Evolutionary conservation across 2,329 filamentous ascomycete genomes (phyloP), one percentile per base, ranked within the genome.

Genomic region (Aspergillus intermedius): DNA sequence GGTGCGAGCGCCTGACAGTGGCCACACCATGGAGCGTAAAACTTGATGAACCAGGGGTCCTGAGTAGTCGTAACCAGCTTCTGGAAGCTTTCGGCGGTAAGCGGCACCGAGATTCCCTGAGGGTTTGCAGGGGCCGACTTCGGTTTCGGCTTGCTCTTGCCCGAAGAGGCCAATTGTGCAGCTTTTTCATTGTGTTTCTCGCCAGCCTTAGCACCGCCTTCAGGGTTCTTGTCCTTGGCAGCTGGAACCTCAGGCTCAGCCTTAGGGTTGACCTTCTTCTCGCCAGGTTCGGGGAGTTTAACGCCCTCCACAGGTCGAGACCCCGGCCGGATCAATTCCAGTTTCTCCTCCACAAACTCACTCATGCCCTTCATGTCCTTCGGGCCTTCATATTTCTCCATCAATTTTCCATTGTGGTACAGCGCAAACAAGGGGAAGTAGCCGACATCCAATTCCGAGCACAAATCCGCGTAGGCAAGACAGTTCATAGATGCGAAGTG

Each of bases 21-120:
- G 58, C 84, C 83, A 68, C 93, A 98, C 93, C 91, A 97, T 5
- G 93, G 94, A 15, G 89, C 91, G 67, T 96, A 97, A 67, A 98
- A 97, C 70, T 98, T 98, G 77, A 98, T 83, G 64, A 98, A 96
- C 93, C 93, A 98, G 5, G 91, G 86, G 54, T 97, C 90, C 54
- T 87, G 82, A 0, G 89, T 90, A 66, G 84, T 87, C 3, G 89
- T 95, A 42, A 98, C 91, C 34, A 86, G 75, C 49, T 81, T 83
- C 65, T 94, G 86, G 74, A 98, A 98, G 54, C 77, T 88, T 64
- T 96, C 90, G 0, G 87, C 84, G 2, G 83, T 90, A 46, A 98
- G 77, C 5, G 83, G 71, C 30, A 89, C 76, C 5, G 89, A 94
- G 13, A 79, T 74, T 5, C 93, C 93, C 37, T 84, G 77, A 3